Evolutionary conservation across 805 yeast species (phyloP), one percentile per base, ranked within the genome.

Genomic region (Candida ipomoeae): DNA sequence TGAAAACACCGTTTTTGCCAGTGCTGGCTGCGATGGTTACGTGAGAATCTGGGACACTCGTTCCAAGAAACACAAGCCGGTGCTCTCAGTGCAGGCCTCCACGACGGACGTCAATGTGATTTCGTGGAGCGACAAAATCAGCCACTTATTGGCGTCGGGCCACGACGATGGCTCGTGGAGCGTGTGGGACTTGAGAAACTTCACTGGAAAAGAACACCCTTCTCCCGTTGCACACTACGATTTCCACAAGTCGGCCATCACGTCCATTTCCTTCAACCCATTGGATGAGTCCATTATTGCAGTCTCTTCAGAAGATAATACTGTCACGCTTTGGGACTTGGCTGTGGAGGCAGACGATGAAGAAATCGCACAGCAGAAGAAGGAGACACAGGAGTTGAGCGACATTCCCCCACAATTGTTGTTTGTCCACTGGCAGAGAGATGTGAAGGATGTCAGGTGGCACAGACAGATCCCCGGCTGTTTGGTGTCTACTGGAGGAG

Each of bases 141-240:
- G 85, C 62, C 90, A 92, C 64, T 74, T 94, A 62, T 75, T 94
- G 49, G 97, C 97, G 0, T 84, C 94, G 44, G 99, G 99, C 59
- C 97, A 94, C 65, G 99, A 94, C 68, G 96, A 91, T 67, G 99
- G 99, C 56, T 72, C 83, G 31, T 94, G 98, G 97, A 90, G 96
- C 40, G 94, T 94, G 41, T 94, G 99, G 99, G 99, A 94, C 73
- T 77, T 94, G 69, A 84, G 99, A 64, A 85, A 60, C 82, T 94
- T 78, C 78, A 85, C 58, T 80, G 75, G 55, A 40, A 69, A 80
- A 6, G 55, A 49, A 39, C 62, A 66, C 40, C 85, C 86, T 3
- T 70, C 84, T 6, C 97, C 98, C 13, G 98, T 94, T 36, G 99
- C 97, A 5, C 84, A 86, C 59, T 94, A 92, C 65, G 89, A 87